Evolutionary conservation across 1,284 basidiomycete genomes (phyloP).

Genomic region (Irpex rosettiformis): DNA sequence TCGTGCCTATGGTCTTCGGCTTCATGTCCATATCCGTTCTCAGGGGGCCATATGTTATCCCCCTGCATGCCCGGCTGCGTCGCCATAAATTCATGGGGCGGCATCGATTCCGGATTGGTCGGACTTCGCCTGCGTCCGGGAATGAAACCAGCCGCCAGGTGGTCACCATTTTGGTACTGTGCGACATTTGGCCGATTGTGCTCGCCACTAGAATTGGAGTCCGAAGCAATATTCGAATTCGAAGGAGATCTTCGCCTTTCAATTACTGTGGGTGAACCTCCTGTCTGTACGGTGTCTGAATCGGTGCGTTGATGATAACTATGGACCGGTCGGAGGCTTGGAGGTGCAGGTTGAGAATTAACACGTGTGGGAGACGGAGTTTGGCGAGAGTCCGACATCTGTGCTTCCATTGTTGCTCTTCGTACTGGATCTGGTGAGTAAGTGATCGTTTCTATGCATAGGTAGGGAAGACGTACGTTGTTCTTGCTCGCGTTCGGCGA

Average conservation of each 20-base stretch:
- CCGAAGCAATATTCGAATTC: not conserved
- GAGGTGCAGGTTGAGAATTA: constrained; percentile 18
- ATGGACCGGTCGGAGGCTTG: constrained; percentile 26
- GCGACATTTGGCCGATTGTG: constrained; percentile 17
- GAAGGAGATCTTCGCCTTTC: constrained; percentile 31
- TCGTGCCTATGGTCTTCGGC: constrained; percentile 25
- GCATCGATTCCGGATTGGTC: constrained; percentile 57
- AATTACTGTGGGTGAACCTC: constrained; percentile 38
- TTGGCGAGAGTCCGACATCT: constrained; percentile 34
- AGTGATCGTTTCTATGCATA: constrained; percentile 14
- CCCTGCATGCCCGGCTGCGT: constrained; percentile 10
- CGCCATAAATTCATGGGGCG: constrained; percentile 36
- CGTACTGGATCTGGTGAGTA: not conserved
- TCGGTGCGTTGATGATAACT: constrained; percentile 57
- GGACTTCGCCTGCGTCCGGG: constrained; percentile 53
- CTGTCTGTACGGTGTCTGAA: constrained; percentile 63
- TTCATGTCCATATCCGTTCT: constrained; percentile 34
- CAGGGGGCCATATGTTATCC: constrained; percentile 49
- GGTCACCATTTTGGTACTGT: not conserved
- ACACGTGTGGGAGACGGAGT: constrained; percentile 52
- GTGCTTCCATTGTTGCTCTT: not conserved
- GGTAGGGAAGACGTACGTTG: constrained; percentile 37
- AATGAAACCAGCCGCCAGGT: constrained; percentile 20
- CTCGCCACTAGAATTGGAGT: not conserved
- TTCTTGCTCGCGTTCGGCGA: constrained; percentile 26